Conservation (phyloP, 352 stramenopile genomes). For the Globisporangium nunn region DNA sequence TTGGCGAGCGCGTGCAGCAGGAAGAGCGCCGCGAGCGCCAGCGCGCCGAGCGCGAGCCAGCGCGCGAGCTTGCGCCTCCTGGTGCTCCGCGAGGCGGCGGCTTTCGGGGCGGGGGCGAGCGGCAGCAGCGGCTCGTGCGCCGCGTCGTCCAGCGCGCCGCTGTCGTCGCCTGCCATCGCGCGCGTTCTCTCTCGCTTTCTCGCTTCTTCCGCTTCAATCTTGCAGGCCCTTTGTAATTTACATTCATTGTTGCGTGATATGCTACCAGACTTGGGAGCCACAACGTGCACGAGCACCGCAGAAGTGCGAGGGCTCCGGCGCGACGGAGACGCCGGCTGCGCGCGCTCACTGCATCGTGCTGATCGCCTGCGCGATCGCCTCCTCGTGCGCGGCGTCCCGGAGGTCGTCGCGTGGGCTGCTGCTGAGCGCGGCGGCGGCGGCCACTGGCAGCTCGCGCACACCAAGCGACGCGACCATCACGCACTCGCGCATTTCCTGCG, state of each 20-base stretch:
- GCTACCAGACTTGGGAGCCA: too few relatives aligned
- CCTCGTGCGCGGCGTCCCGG: constrained; percentile 31
- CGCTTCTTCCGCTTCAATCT: too few relatives aligned
- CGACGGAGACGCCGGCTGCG: too few relatives aligned
- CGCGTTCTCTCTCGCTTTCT: not conserved
- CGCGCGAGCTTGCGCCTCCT: not conserved
- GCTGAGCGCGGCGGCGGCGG: constrained; percentile 1
- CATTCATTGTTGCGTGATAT: too few relatives aligned
- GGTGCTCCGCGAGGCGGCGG: not conserved
- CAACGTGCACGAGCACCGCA: too few relatives aligned
- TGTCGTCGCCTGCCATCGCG: constrained; percentile 13
- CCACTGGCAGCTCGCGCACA: constrained; percentile 38
- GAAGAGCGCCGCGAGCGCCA: constrained; percentile 21
- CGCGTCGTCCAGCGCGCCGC: not conserved
- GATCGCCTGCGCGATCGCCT: constrained; percentile 44
- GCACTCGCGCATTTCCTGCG: constrained; percentile 28
- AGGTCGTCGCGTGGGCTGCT: constrained; percentile 16
- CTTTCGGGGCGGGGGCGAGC: constrained; percentile 1
- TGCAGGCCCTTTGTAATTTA: too few relatives aligned
- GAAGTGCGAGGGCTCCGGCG: too few relatives aligned
- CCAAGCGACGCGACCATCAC: constrained; percentile 45
- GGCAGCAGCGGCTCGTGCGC: constrained; percentile 13
- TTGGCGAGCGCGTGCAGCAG: constrained; percentile 33
- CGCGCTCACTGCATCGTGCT: constrained; percentile 15
- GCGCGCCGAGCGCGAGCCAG: constrained; percentile 7